Percentiles rank a stretch among this genome's conserved stretches.
These are phyloP conservation scores for Triangularia verruculosa DNA, from an alignment of 2,329 filamentous ascomycete genomes.

Conservation along the genomic window DNA sequence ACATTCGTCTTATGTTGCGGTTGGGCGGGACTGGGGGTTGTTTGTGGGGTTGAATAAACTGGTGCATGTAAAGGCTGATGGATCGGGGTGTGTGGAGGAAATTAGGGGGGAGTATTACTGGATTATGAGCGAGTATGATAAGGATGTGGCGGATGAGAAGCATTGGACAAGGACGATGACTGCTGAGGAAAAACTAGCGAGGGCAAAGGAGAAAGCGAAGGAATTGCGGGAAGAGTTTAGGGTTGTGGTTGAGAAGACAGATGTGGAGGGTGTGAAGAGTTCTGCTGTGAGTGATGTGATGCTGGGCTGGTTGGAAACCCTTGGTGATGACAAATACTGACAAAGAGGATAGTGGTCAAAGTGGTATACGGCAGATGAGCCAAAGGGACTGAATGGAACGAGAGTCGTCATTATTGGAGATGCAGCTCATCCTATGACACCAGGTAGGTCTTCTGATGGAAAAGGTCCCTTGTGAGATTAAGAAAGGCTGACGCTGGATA, in stretches of 20 bases:
- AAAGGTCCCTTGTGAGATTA: no score
- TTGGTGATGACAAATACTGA: background rate
- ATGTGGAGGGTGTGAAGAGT: conserved; percentile 32
- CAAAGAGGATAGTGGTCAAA: background rate
- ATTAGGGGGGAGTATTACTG: conserved; percentile 31
- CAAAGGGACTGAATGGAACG: conserved; percentile 37
- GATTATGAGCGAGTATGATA: conserved; percentile 25
- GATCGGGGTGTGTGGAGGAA: conserved; percentile 5
- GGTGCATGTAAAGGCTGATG: conserved; percentile 12
- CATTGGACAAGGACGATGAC: conserved; percentile 32
- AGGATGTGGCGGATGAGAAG: conserved; percentile 29
- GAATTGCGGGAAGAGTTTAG: conserved; percentile 16
- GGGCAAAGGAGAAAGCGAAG: conserved; percentile 1
- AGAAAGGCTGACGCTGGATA: conserved; percentile 20
- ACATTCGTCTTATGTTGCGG: conserved; percentile 24
- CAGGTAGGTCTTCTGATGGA: conserved; percentile 34
- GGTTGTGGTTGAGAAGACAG: conserved; percentile 31
- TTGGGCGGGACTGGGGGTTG: conserved; percentile 14
- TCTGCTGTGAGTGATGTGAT: background rate
- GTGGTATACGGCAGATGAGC: conserved; percentile 25
- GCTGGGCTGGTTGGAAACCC: no score
- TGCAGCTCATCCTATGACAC: conserved; percentile 46
- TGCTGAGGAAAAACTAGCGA: conserved; percentile 16
- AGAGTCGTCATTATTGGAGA: conserved; percentile 42
- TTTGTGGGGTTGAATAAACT: conserved; percentile 30